phyloP scores from a whole-genome alignment of 345 rosid species.

The Anacardium occidentale region DNA sequence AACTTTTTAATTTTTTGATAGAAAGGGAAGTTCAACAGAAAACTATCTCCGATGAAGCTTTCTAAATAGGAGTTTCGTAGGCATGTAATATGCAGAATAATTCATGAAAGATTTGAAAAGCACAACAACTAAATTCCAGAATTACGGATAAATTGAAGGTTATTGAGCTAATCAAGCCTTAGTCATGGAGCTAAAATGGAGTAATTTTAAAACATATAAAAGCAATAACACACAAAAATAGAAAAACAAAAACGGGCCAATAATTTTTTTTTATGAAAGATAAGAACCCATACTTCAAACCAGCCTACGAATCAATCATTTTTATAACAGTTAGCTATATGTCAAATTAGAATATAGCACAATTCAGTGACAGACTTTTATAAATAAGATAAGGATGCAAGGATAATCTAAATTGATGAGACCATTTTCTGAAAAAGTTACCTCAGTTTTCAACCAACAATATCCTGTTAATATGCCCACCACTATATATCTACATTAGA shows the following conservation, averaged over 20 bases:
- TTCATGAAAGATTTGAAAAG: not conserved
- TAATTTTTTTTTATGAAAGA: not conserved
- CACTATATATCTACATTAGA: no score
- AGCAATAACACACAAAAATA: not conserved
- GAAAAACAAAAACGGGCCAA: not conserved
- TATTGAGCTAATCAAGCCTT: not conserved
- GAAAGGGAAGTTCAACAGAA: not conserved
- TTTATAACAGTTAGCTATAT: not conserved
- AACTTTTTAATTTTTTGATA: no score
- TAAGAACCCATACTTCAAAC: not conserved
- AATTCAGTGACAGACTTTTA: not conserved
- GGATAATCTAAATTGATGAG: not conserved
- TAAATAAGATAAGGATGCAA: not conserved
- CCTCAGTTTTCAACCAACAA: not conserved
- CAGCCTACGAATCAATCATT: not conserved
- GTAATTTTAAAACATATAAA: not conserved
- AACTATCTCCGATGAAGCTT: conserved; percentile 1
- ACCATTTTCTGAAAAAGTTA: not conserved
- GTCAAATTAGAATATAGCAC: not conserved
- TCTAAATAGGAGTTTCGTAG: not conserved
- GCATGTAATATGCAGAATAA: not conserved
- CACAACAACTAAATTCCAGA: not conserved
- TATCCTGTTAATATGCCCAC: no score
- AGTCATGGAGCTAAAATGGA: not conserved
- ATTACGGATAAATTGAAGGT: not conserved